phyloP scores from a whole-genome alignment of 306 rosid genomes.

The Crotalaria pallida region DNA sequence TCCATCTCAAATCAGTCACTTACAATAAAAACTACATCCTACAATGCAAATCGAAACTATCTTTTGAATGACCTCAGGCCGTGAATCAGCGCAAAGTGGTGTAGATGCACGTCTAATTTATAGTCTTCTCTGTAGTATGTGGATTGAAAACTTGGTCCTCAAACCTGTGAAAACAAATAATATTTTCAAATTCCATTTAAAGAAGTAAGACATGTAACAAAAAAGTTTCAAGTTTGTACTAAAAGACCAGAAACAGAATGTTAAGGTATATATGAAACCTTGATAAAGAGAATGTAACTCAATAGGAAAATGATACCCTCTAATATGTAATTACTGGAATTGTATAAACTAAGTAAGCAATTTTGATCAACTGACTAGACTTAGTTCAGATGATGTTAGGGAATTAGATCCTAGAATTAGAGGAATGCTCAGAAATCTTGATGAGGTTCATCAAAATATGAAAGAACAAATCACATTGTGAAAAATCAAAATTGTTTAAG shows the following conservation, averaged over 20 bases:
- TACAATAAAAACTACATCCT: neutral
- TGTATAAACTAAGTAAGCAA: neutral
- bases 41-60: constrained; percentile 1
- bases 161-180: constrained; percentile 25
- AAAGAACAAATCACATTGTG: neutral
- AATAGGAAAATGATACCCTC: neutral
- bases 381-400: neutral
- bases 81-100: neutral
- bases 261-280: neutral
- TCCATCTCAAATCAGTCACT: constrained; percentile 8
- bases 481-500: neutral
- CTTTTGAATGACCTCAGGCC: neutral
- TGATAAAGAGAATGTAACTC: neutral
- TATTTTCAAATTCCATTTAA: neutral
- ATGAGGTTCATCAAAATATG: neutral
- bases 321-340: neutral
- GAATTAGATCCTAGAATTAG: neutral
- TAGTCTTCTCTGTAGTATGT: neutral
- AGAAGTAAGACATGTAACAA: neutral
- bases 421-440: neutral
- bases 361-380: neutral
- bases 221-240: neutral
- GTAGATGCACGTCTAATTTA: neutral
- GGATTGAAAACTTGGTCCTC: neutral
- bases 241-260: neutral